Evolutionary conservation across 2,329 filamentous ascomycete species (phyloP), one percentile per base, ranked within the genome.

Genomic region (Aureobasidium musti): DNA sequence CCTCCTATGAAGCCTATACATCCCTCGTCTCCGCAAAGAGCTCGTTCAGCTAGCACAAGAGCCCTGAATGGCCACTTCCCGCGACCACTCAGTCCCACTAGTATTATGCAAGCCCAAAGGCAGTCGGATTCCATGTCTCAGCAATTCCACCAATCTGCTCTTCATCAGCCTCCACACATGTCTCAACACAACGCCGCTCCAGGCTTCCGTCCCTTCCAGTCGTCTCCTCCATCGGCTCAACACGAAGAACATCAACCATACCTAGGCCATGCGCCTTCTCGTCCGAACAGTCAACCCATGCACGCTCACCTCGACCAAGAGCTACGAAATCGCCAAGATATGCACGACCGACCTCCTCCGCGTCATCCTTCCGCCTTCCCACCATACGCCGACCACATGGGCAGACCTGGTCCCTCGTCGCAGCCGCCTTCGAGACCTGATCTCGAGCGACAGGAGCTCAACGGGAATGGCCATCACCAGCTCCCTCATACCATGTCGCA

Each of bases 11-110:
- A 77, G 71, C 75, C 76, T 60, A 82, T 81, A 79, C 80, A 80
- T 68, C 80, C 81, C 52, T 79, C 80, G 47, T 83, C 81, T 26
- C 81, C 76, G 33, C 75, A 72, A 71, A 74, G 76, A 74, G 75
- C 73, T 61, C 72, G 76, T 56, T 74, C 76, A 11, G 73, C 74
- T 39, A 77, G 75, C 66, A 76, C 77, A 74, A 73, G 76, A 30
- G 74, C 76, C 61, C 71, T 70, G 19, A 64, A 69, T 33, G 71
- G 69, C 33, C 70, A 73, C 19, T 69, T 67, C 13, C 68, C 70
- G 39, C 70, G 71, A 39, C 71, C 72, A 11, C 57, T 67, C 14
- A 75, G 73, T 60, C 74, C 75, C 41, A 50, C 66, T 5, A 49
- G 28, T 21, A 54, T 50, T 5, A 30, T 54, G 30, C 67, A 66